Conservation (phyloP, 140 eudicot species). For the Bidens hawaiensis region DNA sequence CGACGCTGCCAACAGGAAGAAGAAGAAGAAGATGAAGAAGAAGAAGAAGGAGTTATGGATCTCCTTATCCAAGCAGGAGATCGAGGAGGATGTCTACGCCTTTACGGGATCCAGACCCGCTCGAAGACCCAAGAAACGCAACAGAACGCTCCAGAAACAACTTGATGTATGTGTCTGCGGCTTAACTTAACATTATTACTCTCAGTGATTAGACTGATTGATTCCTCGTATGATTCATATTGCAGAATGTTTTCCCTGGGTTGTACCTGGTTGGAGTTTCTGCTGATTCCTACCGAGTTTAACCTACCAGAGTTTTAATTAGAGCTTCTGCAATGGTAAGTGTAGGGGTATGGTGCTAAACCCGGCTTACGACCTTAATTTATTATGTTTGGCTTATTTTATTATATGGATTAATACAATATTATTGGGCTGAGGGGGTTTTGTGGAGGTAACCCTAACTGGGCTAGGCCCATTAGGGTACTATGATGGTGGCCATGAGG, state of each 20-base stretch:
- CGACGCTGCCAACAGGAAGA: too few relatives aligned
- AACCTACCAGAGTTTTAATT: background rate
- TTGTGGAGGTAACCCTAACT: too few relatives aligned
- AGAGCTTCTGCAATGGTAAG: too few relatives aligned
- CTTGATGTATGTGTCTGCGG: conserved; percentile 39
- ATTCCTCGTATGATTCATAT: background rate
- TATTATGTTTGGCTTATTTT: too few relatives aligned
- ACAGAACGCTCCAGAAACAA: conserved; percentile 39
- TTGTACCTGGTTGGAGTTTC: conserved; percentile 46
- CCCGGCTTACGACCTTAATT: too few relatives aligned
- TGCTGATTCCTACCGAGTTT: conserved; percentile 44
- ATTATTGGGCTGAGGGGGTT: too few relatives aligned
- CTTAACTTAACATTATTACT: too few relatives aligned
- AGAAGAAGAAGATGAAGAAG: conserved; percentile 18
- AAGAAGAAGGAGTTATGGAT: conserved; percentile 47
- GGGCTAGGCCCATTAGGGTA: too few relatives aligned
- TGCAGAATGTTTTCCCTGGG: conserved; percentile 55
- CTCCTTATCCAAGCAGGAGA: conserved; percentile 55
- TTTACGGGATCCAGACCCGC: conserved; percentile 48
- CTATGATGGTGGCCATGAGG: too few relatives aligned
- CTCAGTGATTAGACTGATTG: too few relatives aligned
- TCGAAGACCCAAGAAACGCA: conserved; percentile 50
- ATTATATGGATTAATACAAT: too few relatives aligned
- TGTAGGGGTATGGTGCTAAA: too few relatives aligned
- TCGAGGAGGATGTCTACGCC: conserved; percentile 58